A percentile compares a stretch with the other conserved stretches of the same genome.
phyloP scores from a whole-genome alignment of 2,329 filamentous ascomycete genomes.

The Cercospora nicotianae region DNA sequence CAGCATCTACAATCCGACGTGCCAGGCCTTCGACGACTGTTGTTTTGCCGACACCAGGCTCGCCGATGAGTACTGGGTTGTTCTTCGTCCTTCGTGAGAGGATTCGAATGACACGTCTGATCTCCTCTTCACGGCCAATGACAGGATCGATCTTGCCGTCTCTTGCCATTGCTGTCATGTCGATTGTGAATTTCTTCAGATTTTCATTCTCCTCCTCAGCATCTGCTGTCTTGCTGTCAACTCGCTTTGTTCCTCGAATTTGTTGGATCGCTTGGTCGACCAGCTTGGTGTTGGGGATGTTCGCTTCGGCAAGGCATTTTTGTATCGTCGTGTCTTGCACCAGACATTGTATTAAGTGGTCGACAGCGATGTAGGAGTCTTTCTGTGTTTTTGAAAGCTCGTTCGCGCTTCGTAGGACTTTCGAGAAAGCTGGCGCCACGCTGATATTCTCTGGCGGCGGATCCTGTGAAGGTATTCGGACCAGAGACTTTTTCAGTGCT shows the following conservation, averaged over 20 bases:
- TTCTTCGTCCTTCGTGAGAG: slow-evolving; percentile 94
- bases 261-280: slow-evolving; percentile 87
- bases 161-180: slow-evolving; percentile 94
- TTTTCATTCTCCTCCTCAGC: slow-evolving; percentile 92
- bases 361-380: slow-evolving; percentile 89
- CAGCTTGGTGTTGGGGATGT: slow-evolving; percentile 86
- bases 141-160: slow-evolving; percentile 98
- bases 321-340: slow-evolving; percentile 77
- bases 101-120: slow-evolving; percentile 86
- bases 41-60: slow-evolving; percentile 97
- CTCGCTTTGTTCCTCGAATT: slow-evolving; percentile 87
- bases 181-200: slow-evolving; percentile 95
- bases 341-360: slow-evolving; percentile 86
- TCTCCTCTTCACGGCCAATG: slow-evolving; percentile 95
- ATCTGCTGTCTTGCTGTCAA: slow-evolving; percentile 95
- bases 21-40: slow-evolving; percentile 96
- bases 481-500: slow-evolving; percentile 84
- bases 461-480: slow-evolving; percentile 89
- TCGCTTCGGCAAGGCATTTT: slow-evolving; percentile 74
- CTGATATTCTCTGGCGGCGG: slow-evolving; percentile 87
- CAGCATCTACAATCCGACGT: slow-evolving; percentile 91
- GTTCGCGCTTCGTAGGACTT: slow-evolving; percentile 77
- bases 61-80: slow-evolving; percentile 96
- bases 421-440: slow-evolving; percentile 77
- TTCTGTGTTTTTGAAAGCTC: slow-evolving; percentile 97